Percentiles rank a stretch among this genome's conserved stretches.
These are phyloP conservation scores for Entrophospora sp. DNA, from an alignment of 192 early-diverging fungal species.

Conservation along the genomic window DNA sequence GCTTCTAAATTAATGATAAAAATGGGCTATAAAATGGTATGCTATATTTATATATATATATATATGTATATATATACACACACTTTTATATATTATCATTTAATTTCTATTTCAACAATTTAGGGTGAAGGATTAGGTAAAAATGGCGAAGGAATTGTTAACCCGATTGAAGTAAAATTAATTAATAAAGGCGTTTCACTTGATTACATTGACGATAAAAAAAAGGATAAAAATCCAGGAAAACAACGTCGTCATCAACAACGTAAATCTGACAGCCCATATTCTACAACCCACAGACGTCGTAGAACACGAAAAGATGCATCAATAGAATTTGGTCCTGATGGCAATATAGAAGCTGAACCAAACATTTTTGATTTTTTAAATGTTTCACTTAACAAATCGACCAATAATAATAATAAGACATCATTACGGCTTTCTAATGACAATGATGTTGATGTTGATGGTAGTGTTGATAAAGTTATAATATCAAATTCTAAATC, in stretches of 20 bases:
- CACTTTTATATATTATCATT: background rate
- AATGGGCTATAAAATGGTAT: slow-evolving; percentile 18
- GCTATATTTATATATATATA: too few species aligned
- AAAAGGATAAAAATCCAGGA: background rate
- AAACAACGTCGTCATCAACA: background rate
- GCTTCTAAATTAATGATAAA: background rate
- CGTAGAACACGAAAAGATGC: too few species aligned
- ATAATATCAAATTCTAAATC: background rate
- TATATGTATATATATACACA: background rate
- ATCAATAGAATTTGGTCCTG: background rate
- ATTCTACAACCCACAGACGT: background rate
- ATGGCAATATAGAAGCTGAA: background rate
- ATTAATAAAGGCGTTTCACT: background rate
- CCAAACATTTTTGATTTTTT: slow-evolving; percentile 9
- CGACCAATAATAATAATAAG: background rate
- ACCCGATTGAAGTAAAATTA: slow-evolving; percentile 10
- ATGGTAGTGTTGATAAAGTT: background rate
- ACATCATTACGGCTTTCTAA: background rate
- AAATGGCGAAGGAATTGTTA: background rate
- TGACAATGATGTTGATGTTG: background rate
- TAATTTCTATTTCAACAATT: too few species aligned
- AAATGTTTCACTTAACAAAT: background rate
- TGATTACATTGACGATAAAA: background rate
- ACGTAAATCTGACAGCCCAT: background rate
- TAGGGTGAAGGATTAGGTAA: slow-evolving; percentile 18